A percentile compares a stretch with the other conserved stretches of the same genome.
These are phyloP conservation scores for Trypanosoma rangeli DNA, from an alignment of 208 protist genomes.

Conservation along the genomic window DNA sequence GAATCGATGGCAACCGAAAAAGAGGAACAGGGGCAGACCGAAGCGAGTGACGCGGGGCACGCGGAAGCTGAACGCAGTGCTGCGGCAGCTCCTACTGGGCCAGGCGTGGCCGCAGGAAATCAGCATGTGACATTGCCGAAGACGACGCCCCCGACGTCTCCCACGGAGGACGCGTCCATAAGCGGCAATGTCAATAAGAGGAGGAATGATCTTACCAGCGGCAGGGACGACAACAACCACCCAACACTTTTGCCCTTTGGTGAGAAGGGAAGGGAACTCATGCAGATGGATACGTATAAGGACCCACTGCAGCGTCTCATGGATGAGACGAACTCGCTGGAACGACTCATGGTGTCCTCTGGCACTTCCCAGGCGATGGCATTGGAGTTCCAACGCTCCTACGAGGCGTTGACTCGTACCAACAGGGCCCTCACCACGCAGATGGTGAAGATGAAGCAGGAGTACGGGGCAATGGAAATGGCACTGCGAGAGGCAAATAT, in stretches of 20 bases:
- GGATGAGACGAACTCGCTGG: constrained; percentile 13
- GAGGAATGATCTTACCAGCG: not conserved
- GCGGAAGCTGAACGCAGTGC: not conserved
- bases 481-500: constrained; percentile 26
- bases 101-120: not conserved
- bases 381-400: constrained; percentile 27
- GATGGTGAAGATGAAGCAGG: constrained; percentile 28
- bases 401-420: constrained; percentile 21
- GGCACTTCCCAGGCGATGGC: constrained; percentile 23
- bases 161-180: not conserved
- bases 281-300: constrained; percentile 8
- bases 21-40: not conserved
- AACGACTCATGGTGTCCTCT: constrained; percentile 20
- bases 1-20: no score
- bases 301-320: constrained; percentile 30
- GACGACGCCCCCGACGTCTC: not conserved
- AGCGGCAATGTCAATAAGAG: not conserved
- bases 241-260: not conserved
- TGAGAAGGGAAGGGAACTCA: not conserved
- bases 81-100: not conserved
- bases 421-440: constrained; percentile 29
- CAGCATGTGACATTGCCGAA: not conserved
- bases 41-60: not conserved
- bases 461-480: constrained; percentile 26
- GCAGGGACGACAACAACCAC: not conserved